Base-by-base conservation (phyloP, 1,139 yeast species). In the Suhomyces choctaworum region DNA sequence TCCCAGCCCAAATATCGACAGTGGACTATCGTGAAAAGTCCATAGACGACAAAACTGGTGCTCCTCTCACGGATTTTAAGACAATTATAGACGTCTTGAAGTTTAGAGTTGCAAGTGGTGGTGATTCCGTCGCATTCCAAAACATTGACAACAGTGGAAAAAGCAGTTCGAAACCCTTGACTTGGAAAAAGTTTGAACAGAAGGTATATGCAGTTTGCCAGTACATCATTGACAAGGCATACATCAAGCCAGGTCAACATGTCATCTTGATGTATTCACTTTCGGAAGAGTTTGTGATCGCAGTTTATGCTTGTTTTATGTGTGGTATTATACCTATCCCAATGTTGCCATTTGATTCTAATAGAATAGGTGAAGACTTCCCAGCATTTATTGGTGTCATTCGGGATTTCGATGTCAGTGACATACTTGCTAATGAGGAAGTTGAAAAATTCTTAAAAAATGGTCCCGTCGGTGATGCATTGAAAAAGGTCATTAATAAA, bases 101-200 rank as follows among this genome's bases (percentile, higher is more conserved):
- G 51, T 84, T 89, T 73, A 70, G 98, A 44, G 82, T 88, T 0
- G 68, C 76, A 2, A 77, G 79, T 31, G 83, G 81, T 31, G 80
- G 88, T 0, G 97, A 92, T 47, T 84, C 87, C 34, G 63, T 84
- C 37, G 97, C 97, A 0, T 88, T 78, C 54, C 81, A 86, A 27
- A 78, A 80, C 26, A 71, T 87, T 10, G 82, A 77, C 31, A 63
- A 58, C 27, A 61, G 63, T 32, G 79, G 63, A n/a, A 76, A 70
- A 62, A 78, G 67, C 64, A 75, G 51, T 34, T 56, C 66, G 1
- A 76, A 72, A 41, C 76, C 76, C 2, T 65, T 84, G 27, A 80
- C 96, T 0, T 94, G 97, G 97, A 80, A 78, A 45, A 83, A 84
- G 51, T 81, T 92, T 45, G 97, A 88, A 42, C 72, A 71, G 28